These are phyloP conservation scores for Penicillium vulpinum DNA, from an alignment of 2,329 filamentous ascomycete genomes.

Conservation along the genomic window DNA sequence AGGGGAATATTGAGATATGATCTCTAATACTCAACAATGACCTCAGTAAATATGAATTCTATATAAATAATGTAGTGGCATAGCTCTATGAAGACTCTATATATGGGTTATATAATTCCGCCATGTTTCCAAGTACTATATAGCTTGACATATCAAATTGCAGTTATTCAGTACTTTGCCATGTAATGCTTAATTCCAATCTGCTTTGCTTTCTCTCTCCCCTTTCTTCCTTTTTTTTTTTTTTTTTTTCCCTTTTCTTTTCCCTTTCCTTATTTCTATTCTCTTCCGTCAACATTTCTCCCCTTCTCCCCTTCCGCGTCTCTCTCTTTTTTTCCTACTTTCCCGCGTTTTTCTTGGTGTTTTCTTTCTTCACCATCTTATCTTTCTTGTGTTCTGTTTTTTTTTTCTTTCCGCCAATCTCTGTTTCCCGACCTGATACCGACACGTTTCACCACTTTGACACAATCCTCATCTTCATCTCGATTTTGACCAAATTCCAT, in stretches of 20 bases:
- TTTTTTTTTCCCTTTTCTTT: conserved; percentile 9
- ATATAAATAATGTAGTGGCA: background rate
- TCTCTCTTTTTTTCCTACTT: conserved; percentile 9
- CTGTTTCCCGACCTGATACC: conserved; percentile 5
- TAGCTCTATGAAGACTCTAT: background rate
- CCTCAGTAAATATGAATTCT: background rate
- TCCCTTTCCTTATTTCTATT: too few relatives aligned
- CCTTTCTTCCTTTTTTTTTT: conserved; percentile 26
- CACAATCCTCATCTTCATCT: conserved; percentile 1
- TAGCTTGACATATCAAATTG: conserved; percentile 7
- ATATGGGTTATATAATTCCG: background rate
- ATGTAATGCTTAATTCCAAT: conserved; percentile 13
- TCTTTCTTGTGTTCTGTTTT: conserved; percentile 13
- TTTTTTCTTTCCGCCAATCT: conserved; percentile 4
- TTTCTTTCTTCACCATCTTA: conserved; percentile 10
- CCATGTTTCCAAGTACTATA: background rate
- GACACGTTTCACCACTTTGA: conserved; percentile 13
- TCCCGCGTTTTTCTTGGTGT: conserved; percentile 15
- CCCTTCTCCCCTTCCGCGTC: conserved; percentile 14
- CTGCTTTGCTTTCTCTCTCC: conserved; percentile 26
- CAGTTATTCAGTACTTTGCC: background rate
- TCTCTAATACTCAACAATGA: conserved; percentile 1
- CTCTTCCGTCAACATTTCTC: conserved; percentile 11
- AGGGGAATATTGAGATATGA: background rate
- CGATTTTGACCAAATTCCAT: conserved; percentile 18